A percentile compares a stretch with the other conserved stretches of the same genome.
Conservation (phyloP, 1,284 basidiomycete genomes). For the Porphyrellus sp. region DNA sequence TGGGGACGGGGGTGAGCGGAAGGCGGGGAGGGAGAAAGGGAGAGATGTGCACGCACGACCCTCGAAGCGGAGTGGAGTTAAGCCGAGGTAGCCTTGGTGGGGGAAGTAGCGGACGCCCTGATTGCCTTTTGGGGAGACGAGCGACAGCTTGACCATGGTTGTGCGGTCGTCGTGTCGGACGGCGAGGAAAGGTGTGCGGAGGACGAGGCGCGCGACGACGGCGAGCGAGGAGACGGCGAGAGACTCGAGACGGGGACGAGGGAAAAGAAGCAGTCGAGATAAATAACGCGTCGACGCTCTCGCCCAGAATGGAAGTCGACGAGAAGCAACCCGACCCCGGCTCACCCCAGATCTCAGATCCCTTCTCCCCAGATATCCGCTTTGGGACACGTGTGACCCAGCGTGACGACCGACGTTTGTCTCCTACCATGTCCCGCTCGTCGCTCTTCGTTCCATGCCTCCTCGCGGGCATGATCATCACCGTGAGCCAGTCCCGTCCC, state of each 20-base stretch:
- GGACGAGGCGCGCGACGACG: conserved; percentile 24
- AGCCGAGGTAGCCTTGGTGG: conserved; percentile 70
- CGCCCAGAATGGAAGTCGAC: conserved; percentile 32
- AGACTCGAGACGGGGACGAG: conserved; percentile 15
- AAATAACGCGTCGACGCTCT: conserved; percentile 33
- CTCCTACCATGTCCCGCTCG: conserved; percentile 39
- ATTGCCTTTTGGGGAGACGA: conserved; percentile 63
- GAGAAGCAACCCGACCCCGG: conserved; percentile 34
- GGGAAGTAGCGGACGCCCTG: conserved; percentile 71
- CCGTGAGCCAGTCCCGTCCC: conserved; percentile 42
- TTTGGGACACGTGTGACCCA: conserved; percentile 12
- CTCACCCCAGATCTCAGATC: conserved; percentile 32
- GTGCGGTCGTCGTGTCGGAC: conserved; percentile 30
- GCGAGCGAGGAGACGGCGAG: conserved; percentile 19
- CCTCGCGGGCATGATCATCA: conserved; percentile 78
- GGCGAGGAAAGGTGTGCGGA: conserved; percentile 28
- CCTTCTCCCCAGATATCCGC: neutral
- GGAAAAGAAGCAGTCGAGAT: conserved; percentile 35
- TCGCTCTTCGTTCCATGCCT: conserved; percentile 49
- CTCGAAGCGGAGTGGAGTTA: conserved; percentile 74
- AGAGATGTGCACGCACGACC: conserved; percentile 51
- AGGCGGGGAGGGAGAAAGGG: conserved; percentile 3
- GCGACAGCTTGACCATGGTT: conserved; percentile 60
- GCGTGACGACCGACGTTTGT: conserved; percentile 11
- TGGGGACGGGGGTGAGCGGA: conserved; percentile 10